phyloP scores from a whole-genome alignment of 768 basidiomycete species.

The Boletus tylopilopsis region DNA sequence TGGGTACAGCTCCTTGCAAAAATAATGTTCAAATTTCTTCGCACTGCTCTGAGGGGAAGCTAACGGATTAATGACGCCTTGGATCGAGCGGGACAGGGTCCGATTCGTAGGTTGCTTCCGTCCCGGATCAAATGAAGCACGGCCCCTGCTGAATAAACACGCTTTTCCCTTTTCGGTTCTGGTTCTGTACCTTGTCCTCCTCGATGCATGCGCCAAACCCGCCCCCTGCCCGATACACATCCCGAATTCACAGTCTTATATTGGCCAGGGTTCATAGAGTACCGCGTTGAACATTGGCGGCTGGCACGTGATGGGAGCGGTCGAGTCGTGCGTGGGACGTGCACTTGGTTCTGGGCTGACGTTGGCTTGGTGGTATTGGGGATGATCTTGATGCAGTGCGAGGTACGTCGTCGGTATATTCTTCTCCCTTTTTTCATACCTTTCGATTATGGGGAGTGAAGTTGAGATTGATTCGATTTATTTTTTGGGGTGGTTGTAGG shows the following conservation, averaged over 20 bases:
- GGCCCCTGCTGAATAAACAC: neutral
- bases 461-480: neutral
- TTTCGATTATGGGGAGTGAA: too few relatives aligned
- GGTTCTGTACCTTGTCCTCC: too few relatives aligned
- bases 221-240: constrained; percentile 36
- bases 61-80: too few relatives aligned
- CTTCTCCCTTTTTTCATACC: too few relatives aligned
- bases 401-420: neutral
- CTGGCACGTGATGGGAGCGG: constrained; percentile 41
- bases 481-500: neutral
- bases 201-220: constrained; percentile 36
- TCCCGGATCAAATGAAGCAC: too few relatives aligned
- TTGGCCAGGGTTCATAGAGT: constrained; percentile 51
- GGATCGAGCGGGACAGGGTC: too few relatives aligned
- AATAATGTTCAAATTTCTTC: too few relatives aligned
- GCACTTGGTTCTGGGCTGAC: constrained; percentile 36
- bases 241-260: constrained; percentile 53
- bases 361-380: constrained; percentile 21
- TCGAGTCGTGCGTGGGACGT: constrained; percentile 29
- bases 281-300: constrained; percentile 54
- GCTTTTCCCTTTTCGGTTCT: too few relatives aligned
- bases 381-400: neutral
- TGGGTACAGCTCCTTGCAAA: too few relatives aligned
- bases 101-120: too few relatives aligned
- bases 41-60: too few relatives aligned